Base-by-base conservation (phyloP, 2,329 filamentous ascomycete genomes). In the Dryadomyces quercivorus region DNA sequence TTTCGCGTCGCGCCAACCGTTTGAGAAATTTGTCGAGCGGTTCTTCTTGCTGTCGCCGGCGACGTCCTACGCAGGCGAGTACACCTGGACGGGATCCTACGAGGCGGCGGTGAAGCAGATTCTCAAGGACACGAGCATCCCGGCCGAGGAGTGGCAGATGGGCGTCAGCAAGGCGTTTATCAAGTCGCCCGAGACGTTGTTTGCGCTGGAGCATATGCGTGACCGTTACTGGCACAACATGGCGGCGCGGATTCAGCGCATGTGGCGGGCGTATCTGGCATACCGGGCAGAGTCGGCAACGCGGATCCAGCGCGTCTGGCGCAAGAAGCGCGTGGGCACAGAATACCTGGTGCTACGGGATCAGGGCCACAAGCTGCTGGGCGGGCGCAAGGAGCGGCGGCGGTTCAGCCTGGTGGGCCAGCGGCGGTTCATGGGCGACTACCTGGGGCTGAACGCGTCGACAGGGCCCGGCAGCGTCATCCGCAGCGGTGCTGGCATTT, bases 161-260 rank as follows among this genome's bases (percentile, higher is more conserved):
- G 93, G 93, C 71, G 87, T 93, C 5, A 92, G 88, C 1, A 98
- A 97, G 70, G 92, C 90, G 4, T 98, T 98, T 65, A 95, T 98
- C 74, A 97, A 98, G 70, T 91, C 93, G 0, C 93, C 93, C 0
- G 93, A 98, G 70, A 98, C 93, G 0, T 74, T 98, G 2, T 98
- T 98, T 65, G 93, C 93, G 2, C 75, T 98, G 12, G 93, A 98
- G 69, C 91, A 94, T 56, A 97, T 98, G 92, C 82, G 93, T 65
- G 93, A 98, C 67, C 80, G 88, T 55, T 98, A 97, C 70, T 97
- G 92, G 92, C 92, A 97, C 70, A 98, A 97, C 71, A 97, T 98
- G 93, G 93, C 93, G 3, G 95, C 92, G 57, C 83, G 93, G 56
- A 97, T 98, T 57, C 93, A 98, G 72, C 82, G 93, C 61, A 93